Conservation (phyloP, 108 stramenopile species). For the Skeletonema grethae region DNA sequence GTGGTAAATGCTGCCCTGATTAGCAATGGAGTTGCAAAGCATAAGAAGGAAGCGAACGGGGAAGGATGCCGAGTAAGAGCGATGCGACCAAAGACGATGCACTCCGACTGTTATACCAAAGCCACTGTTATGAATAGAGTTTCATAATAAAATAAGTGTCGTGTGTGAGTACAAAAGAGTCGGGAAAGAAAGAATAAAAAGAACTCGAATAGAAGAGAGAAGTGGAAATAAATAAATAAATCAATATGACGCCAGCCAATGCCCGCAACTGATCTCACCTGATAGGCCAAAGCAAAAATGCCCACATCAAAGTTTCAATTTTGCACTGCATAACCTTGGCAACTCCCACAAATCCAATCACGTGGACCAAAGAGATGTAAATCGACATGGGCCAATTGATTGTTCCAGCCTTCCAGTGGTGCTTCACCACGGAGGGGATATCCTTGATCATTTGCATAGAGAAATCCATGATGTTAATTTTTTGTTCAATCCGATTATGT, state of each 20-base stretch:
- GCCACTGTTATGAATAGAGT: slow-evolving; percentile 56
- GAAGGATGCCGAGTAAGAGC: slow-evolving; percentile 93
- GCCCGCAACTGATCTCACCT: slow-evolving; percentile 59
- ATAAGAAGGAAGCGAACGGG: slow-evolving; percentile 87
- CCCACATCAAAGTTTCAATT: slow-evolving; percentile 88
- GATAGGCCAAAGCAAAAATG: slow-evolving; percentile 96
- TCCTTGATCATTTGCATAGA: slow-evolving; percentile 76
- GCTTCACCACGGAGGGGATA: slow-evolving; percentile 65
- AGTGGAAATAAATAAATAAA: slow-evolving; percentile 1
- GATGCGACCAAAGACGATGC: slow-evolving; percentile 97
- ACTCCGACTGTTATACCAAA: slow-evolving; percentile 98
- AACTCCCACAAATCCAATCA: slow-evolving; percentile 83
- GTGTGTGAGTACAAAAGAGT: neutral
- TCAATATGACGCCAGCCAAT: neutral
- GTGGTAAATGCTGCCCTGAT: slow-evolving; percentile 98
- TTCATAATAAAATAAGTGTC: neutral
- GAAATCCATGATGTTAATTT: slow-evolving; percentile 61
- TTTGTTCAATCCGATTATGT: neutral
- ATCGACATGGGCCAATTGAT: slow-evolving; percentile 99
- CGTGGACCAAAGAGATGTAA: slow-evolving; percentile 93
- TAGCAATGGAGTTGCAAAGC: slow-evolving; percentile 98
- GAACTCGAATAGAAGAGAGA: neutral
- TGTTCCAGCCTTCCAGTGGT: slow-evolving; percentile 91
- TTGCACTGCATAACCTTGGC: slow-evolving; percentile 62
- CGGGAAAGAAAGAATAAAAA: neutral